Evolutionary conservation across 2,329 filamentous ascomycete species (phyloP).

Genomic region (Aspergillus melleus): DNA sequence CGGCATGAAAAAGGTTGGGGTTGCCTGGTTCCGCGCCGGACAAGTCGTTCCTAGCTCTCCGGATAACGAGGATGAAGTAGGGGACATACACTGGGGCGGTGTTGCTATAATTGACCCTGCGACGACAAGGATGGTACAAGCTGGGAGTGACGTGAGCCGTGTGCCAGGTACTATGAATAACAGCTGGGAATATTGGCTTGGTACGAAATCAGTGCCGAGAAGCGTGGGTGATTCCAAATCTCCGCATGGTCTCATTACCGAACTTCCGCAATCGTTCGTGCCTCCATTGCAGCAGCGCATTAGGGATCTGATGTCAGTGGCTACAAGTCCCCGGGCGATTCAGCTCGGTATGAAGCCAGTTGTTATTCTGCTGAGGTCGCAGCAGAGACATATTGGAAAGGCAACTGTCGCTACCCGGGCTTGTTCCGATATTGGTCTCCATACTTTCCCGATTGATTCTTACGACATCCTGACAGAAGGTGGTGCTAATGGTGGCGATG

Average conservation of each 20-base stretch:
- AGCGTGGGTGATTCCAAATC: conserved; percentile 31
- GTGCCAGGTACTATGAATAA: conserved; percentile 74
- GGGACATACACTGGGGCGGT: conserved; percentile 77
- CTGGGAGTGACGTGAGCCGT: conserved; percentile 79
- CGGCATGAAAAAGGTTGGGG: conserved; percentile 53
- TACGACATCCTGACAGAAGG: conserved; percentile 95
- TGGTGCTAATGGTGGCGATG: conserved; percentile 79
- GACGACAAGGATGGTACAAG: conserved; percentile 86
- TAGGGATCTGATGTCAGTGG: conserved; percentile 80
- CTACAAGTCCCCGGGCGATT: conserved; percentile 82
- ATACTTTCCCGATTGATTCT: conserved; percentile 84
- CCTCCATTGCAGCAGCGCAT: conserved; percentile 68
- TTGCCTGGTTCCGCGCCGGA: conserved; percentile 92
- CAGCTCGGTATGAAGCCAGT: conserved; percentile 85
- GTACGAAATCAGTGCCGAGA: conserved; percentile 66
- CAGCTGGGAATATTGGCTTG: conserved; percentile 88
- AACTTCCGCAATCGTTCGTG: conserved; percentile 48
- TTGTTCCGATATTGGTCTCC: conserved; percentile 84
- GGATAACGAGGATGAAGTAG: conserved; percentile 57
- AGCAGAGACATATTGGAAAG: conserved; percentile 92
- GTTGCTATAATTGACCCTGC: conserved; percentile 83
- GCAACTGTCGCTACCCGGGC: conserved; percentile 73
- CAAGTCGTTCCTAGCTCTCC: conserved; percentile 59
- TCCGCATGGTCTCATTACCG: conserved; percentile 38
- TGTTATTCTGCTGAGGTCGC: conserved; percentile 84